phyloP scores from a whole-genome alignment of 78 protist genomes.

The Anaeramoeba ignava region DNA sequence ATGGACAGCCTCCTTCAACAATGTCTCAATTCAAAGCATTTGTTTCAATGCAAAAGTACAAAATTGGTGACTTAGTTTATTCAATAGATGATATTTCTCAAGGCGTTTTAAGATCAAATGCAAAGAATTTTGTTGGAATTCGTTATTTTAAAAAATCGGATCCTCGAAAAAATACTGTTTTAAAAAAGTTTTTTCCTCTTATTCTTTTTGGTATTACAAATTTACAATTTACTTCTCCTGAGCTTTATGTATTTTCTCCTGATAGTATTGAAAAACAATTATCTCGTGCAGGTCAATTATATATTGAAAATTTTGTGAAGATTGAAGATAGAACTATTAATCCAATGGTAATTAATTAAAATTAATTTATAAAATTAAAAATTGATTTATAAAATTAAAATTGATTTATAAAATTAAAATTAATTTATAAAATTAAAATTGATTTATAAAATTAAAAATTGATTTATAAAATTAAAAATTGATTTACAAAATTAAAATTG shows the following conservation, averaged over 20 bases:
- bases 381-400: too few species aligned
- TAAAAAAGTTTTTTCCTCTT: background rate
- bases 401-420: too few species aligned
- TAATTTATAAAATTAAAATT: too few species aligned
- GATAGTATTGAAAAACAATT: background rate
- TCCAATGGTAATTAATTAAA: too few species aligned
- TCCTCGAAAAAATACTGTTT: background rate
- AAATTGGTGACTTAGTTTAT: background rate
- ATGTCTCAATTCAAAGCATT: background rate
- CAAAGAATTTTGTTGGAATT: too few species aligned
- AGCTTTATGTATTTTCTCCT: background rate
- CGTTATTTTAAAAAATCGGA: background rate
- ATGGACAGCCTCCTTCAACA: background rate
- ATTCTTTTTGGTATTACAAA: background rate
- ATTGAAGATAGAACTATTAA: too few species aligned
- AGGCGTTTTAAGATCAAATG: background rate
- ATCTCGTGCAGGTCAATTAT: background rate
- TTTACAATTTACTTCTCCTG: background rate
- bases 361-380: too few species aligned
- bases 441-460: too few species aligned
- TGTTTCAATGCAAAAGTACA: background rate
- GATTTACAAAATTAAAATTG: too few species aligned
- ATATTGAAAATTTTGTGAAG: background rate
- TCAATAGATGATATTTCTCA: background rate
- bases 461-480: too few species aligned